Conservation (phyloP, 78 protist genomes). For the Dictyostelium citrinum region DNA sequence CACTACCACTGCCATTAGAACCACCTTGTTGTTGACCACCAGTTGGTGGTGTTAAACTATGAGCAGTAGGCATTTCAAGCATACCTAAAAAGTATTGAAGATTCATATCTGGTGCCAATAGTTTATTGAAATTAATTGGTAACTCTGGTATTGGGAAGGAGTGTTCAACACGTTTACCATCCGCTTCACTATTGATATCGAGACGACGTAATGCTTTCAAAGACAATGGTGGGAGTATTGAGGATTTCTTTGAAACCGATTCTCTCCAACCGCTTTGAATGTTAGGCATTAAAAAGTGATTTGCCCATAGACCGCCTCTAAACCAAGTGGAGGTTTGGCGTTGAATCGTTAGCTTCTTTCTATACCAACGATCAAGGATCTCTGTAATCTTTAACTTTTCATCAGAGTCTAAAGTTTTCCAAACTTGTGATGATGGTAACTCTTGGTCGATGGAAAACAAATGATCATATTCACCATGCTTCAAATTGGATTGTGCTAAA, state of each 20-base stretch:
- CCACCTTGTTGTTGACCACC: not conserved
- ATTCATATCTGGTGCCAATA: conserved; percentile 39
- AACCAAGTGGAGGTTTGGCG: conserved; percentile 1
- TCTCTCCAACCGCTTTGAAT: conserved; percentile 44
- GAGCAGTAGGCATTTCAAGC: not conserved
- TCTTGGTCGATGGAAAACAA: not conserved
- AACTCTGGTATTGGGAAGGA: conserved; percentile 29
- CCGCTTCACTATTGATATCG: conserved; percentile 48
- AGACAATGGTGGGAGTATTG: conserved; percentile 29
- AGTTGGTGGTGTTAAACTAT: not conserved
- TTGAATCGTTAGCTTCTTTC: not conserved
- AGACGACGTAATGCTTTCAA: conserved; percentile 42
- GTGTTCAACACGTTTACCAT: conserved; percentile 27
- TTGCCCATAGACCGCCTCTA: conserved; percentile 42
- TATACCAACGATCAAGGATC: conserved; percentile 6
- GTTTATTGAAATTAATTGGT: conserved; percentile 9
- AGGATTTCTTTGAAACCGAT: not conserved
- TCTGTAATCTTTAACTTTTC: conserved; percentile 13
- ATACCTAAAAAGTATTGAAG: conserved; percentile 45
- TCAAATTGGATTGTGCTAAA: not conserved
- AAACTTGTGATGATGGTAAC: not conserved
- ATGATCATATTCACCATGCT: not conserved
- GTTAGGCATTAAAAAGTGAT: conserved; percentile 42
- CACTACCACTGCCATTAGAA: not conserved
- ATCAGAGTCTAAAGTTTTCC: conserved; percentile 2